These are phyloP conservation scores for Coniferiporia sulphurascens DNA, from an alignment of 1,284 basidiomycete species.

Conservation along the genomic window DNA sequence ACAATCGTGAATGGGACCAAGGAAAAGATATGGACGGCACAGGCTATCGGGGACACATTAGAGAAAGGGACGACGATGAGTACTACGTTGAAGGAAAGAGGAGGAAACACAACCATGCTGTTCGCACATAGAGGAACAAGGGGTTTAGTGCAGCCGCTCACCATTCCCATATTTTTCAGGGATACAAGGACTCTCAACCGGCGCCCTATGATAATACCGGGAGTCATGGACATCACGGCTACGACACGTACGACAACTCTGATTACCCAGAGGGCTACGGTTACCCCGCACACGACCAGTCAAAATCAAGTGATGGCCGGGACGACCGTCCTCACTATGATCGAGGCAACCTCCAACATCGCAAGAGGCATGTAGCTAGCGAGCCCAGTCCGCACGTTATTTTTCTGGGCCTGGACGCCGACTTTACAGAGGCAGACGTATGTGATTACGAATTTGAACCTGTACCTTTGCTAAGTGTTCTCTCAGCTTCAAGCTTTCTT, in stretches of 20 bases:
- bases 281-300: constrained; percentile 29
- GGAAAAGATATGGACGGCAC: constrained; percentile 58
- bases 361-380: constrained; percentile 68
- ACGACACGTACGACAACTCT: constrained; percentile 36
- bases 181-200: constrained; percentile 41
- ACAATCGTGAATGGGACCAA: constrained; percentile 78
- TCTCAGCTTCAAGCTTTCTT: constrained; percentile 59
- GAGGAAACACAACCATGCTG: constrained; percentile 71
- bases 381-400: constrained; percentile 87
- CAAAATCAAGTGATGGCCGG: constrained; percentile 17
- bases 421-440: constrained; percentile 88
- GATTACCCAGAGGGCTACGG: constrained; percentile 28
- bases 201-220: constrained; percentile 40
- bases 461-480: constrained; percentile 47
- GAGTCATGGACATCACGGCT: constrained; percentile 28
- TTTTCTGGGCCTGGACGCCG: constrained; percentile 84
- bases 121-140: constrained; percentile 32
- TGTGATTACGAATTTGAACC: constrained; percentile 24
- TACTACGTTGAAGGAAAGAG: constrained; percentile 65
- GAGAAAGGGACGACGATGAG: constrained; percentile 35
- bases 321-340: constrained; percentile 38
- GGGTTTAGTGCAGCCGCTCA: constrained; percentile 17
- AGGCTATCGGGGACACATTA: constrained; percentile 36
- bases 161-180: constrained; percentile 32
- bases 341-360: constrained; percentile 40